phyloP scores from a whole-genome alignment of 2,329 filamentous ascomycete genomes.

The Lomentospora prolificans region DNA sequence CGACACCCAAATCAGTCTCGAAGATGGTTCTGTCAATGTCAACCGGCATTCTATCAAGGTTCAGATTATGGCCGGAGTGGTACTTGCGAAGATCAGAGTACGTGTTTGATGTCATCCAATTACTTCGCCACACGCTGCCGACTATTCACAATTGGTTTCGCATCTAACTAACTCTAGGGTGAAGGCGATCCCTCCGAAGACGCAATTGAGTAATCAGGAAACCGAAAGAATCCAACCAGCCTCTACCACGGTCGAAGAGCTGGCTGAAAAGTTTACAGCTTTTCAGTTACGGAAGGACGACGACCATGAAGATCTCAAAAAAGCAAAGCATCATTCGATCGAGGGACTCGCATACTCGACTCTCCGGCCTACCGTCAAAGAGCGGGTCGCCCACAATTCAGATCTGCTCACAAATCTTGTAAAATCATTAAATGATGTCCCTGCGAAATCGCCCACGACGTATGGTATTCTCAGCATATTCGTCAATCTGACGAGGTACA shows the following conservation, averaged over 20 bases:
- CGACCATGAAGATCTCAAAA: neutral
- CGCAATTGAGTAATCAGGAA: slow-evolving; percentile 26
- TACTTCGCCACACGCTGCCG: neutral
- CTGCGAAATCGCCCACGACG: slow-evolving; percentile 58
- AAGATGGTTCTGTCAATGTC: slow-evolving; percentile 49
- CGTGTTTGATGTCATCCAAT: slow-evolving; percentile 12
- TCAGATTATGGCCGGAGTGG: slow-evolving; percentile 59
- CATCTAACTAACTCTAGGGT: slow-evolving; percentile 35
- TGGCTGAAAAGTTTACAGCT: slow-evolving; percentile 53
- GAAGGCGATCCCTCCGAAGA: slow-evolving; percentile 44
- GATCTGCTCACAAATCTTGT: slow-evolving; percentile 62
- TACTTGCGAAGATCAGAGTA: slow-evolving; percentile 63
- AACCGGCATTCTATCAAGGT: slow-evolving; percentile 51
- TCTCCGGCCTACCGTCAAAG: slow-evolving; percentile 74
- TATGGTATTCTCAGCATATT: slow-evolving; percentile 84
- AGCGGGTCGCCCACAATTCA: slow-evolving; percentile 61
- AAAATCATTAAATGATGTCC: slow-evolving; percentile 46
- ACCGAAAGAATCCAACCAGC: slow-evolving; percentile 40
- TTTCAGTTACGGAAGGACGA: slow-evolving; percentile 40
- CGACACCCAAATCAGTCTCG: slow-evolving; percentile 48
- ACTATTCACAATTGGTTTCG: slow-evolving; percentile 9
- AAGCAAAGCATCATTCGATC: slow-evolving; percentile 53
- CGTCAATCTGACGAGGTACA: slow-evolving; percentile 73
- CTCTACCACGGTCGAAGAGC: slow-evolving; percentile 54
- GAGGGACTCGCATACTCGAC: slow-evolving; percentile 92